Percentiles rank a stretch among this genome's conserved stretches.
phyloP scores from a whole-genome alignment of 2,329 filamentous ascomycete genomes.

The Penicillium psychrosexuale region DNA sequence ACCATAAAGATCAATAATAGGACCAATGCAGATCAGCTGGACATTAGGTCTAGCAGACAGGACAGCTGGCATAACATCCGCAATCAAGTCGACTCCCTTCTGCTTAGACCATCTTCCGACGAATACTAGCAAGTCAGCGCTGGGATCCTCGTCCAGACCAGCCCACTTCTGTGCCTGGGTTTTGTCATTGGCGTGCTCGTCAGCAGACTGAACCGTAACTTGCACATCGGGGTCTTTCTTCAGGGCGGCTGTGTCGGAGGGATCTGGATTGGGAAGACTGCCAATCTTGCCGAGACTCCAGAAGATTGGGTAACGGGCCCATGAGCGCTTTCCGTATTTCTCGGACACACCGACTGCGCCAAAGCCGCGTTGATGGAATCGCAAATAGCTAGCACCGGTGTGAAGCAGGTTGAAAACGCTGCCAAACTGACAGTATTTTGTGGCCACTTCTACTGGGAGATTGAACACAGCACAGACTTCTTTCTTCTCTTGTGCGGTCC shows the following conservation, averaged over 20 bases:
- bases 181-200: constrained; percentile 53
- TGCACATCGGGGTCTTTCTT: constrained; percentile 53
- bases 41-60: constrained; percentile 59
- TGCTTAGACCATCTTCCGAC: constrained; percentile 68
- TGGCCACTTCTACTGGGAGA: constrained; percentile 31
- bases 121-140: constrained; percentile 65
- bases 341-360: constrained; percentile 67
- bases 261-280: constrained; percentile 63
- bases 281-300: constrained; percentile 64
- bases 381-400: constrained; percentile 62
- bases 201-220: constrained; percentile 59
- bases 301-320: constrained; percentile 66
- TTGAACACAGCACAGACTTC: constrained; percentile 66
- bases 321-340: constrained; percentile 66
- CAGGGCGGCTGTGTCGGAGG: constrained; percentile 61
- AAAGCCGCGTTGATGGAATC: constrained; percentile 65
- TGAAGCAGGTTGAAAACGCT: constrained; percentile 68
- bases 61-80: constrained; percentile 63
- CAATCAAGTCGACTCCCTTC: constrained; percentile 66
- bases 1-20: constrained; percentile 65
- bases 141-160: constrained; percentile 59
- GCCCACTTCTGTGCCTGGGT: constrained; percentile 68
- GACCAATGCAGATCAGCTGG: constrained; percentile 63
- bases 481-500: constrained; percentile 57
- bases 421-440: constrained; percentile 52